Evolutionary conservation across 169 alveolate genomes (phyloP), one percentile per base, ranked within the genome.

Genomic region (Cyclospora cayetanensis): DNA sequence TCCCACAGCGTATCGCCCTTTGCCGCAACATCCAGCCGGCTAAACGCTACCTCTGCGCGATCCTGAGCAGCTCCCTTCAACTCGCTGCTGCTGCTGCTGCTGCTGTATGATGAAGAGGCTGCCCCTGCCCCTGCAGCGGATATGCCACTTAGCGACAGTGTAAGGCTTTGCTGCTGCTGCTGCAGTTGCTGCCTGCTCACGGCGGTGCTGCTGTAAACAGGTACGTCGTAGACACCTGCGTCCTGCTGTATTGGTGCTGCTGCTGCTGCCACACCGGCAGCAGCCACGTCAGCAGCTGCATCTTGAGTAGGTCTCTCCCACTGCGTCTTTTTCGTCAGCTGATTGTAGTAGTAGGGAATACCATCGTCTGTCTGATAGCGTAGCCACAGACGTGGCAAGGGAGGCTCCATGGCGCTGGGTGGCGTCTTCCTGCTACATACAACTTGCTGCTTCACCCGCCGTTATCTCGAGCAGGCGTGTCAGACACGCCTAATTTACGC

Each of bases 81-180:
- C 4, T 20, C 53, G 52, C 53, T 39, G 83, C 53, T 66, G 79
- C 79, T 66, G 79, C 35, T 70, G 83, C 83, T 70, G 83, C 83
- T 70, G 55, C 83, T 27, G 52, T 70, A 70, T 29, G 83, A 34
- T 1, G 50, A 29, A 4, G 43, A 9, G 31, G 83, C 7, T 70
- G 53, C 55, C 37, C 55, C 83, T 70, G 83, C 83, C 15, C 27
- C 5, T 4, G 55, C 83, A 2, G 83, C 55, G 29, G 83, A 34
- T n/a, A n/a, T n/a, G 52, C 46, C 83, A 29, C 83, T 70, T 4
- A 70, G 53, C 25, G 83, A 70, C 53, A 70, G 27, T 4, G 1
- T 70, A 5, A 70, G 34, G 34, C 15, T 29, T 22, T 55, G 70
- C 70, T 55, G 70, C 70, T 55, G 11, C 70, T 20, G 70, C 27